These are phyloP conservation scores for Monascus ruber DNA, from an alignment of 2,329 filamentous ascomycete species.

Conservation along the genomic window DNA sequence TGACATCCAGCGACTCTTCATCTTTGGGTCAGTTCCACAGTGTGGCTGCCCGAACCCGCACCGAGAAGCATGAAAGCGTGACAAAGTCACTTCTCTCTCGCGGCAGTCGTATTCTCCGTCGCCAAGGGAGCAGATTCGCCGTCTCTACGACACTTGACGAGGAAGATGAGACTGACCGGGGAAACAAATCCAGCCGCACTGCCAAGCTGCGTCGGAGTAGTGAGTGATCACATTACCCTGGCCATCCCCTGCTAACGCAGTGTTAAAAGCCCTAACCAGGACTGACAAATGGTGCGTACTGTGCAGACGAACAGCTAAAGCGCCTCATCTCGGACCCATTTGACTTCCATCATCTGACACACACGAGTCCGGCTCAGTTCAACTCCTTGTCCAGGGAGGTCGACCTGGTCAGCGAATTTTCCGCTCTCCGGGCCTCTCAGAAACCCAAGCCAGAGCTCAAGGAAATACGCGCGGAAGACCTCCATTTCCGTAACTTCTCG, in stretches of 20 bases:
- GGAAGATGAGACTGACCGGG: conserved; percentile 24
- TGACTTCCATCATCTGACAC: conserved; percentile 53
- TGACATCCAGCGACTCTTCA: conserved; percentile 24
- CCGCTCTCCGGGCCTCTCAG: conserved; percentile 42
- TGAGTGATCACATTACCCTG: no score
- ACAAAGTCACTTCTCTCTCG: conserved; percentile 32
- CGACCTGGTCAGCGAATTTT: conserved; percentile 44
- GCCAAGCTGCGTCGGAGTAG: conserved; percentile 5
- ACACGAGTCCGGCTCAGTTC: conserved; percentile 46
- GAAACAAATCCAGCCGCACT: conserved; percentile 12
- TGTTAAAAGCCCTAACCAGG: no score
- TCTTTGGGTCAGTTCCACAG: conserved; percentile 16
- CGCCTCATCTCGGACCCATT: conserved; percentile 49
- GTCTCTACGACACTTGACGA: conserved; percentile 31
- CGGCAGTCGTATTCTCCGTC: conserved; percentile 36
- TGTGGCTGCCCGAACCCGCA: conserved; percentile 15
- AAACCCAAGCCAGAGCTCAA: conserved; percentile 37
- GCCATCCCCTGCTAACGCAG: neutral
- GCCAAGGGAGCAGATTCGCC: conserved; percentile 37
- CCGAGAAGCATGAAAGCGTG: conserved; percentile 24
- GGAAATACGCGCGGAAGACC: conserved; percentile 41
- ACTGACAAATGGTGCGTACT: neutral
- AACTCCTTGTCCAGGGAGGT: conserved; percentile 40
- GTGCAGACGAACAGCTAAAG: conserved; percentile 32
- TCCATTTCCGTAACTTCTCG: conserved; percentile 28